phyloP scores from a whole-genome alignment of 495 filamentous ascomycete genomes.

The Penicillium parvum region DNA sequence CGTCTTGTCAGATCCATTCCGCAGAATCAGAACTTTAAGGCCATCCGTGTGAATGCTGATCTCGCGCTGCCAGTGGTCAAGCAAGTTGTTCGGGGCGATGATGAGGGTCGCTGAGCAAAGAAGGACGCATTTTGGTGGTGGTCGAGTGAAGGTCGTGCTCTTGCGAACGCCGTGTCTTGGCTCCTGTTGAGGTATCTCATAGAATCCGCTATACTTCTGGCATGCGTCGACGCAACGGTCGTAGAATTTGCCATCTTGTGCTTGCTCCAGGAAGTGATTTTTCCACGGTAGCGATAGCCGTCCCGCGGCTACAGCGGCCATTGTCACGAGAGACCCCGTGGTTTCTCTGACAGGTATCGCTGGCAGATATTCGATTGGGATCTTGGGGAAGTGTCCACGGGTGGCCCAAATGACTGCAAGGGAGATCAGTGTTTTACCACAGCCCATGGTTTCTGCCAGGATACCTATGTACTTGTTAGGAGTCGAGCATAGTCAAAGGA shows the following conservation, averaged over 20 bases:
- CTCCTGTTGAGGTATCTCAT: conserved; percentile 47
- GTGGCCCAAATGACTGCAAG: conserved; percentile 80
- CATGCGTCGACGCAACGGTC: conserved; percentile 53
- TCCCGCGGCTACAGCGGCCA: conserved; percentile 67
- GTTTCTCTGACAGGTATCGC: conserved; percentile 32
- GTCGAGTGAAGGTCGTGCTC: conserved; percentile 36
- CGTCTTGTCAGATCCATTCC: conserved; percentile 44
- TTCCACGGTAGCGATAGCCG: conserved; percentile 68
- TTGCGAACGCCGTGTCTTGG: conserved; percentile 40
- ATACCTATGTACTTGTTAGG: conserved; percentile 24
- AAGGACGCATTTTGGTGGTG: conserved; percentile 47
- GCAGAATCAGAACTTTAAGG: conserved; percentile 60
- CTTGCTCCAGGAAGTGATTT: conserved; percentile 44
- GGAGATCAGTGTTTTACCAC: conserved; percentile 87
- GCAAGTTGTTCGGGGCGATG: conserved; percentile 49
- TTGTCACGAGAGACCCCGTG: conserved; percentile 56
- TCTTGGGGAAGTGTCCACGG: conserved; percentile 58
- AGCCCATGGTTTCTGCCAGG: conserved; percentile 59
- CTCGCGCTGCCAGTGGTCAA: conserved; percentile 55
- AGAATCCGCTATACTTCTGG: conserved; percentile 47
- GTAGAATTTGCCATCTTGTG: conserved; percentile 33
- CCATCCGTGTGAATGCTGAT: conserved; percentile 64
- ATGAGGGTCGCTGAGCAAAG: conserved; percentile 63
- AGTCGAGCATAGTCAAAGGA: not conserved
- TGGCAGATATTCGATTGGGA: conserved; percentile 57